phyloP scores from a whole-genome alignment of 495 filamentous ascomycete genomes.

The Cenococcum geophilum region DNA sequence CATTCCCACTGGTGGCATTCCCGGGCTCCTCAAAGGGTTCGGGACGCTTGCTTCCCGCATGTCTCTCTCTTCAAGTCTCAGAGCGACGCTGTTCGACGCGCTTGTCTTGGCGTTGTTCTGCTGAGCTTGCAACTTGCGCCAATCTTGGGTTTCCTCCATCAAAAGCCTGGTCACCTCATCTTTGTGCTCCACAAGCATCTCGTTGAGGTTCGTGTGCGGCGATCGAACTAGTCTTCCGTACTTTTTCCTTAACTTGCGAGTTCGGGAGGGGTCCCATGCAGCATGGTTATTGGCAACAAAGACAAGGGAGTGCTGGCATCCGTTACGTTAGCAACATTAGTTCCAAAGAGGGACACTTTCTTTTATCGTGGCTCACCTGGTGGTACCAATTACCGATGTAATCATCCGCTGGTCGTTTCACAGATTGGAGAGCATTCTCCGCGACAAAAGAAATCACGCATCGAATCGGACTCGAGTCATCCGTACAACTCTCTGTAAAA shows the following conservation, averaged over 20 bases:
- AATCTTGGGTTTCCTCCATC: slow-evolving; percentile 25
- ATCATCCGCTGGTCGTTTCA: slow-evolving; percentile 37
- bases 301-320: slow-evolving; percentile 45
- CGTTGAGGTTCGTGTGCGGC: slow-evolving; percentile 24
- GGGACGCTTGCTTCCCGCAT: slow-evolving; percentile 9
- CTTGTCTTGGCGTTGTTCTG: neutral
- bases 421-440: slow-evolving; percentile 39
- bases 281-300: slow-evolving; percentile 66
- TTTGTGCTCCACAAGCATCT: slow-evolving; percentile 37
- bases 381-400: slow-evolving; percentile 41
- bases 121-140: neutral
- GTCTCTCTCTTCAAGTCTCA: slow-evolving; percentile 5
- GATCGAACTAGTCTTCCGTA: slow-evolving; percentile 37
- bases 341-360: slow-evolving; percentile 1
- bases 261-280: slow-evolving; percentile 51
- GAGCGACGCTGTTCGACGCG: slow-evolving; percentile 3
- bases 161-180: slow-evolving; percentile 31
- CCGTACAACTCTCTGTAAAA: slow-evolving; percentile 29
- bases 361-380: slow-evolving; percentile 20
- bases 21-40: slow-evolving; percentile 15
- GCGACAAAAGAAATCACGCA: slow-evolving; percentile 36
- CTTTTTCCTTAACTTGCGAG: slow-evolving; percentile 33
- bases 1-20: slow-evolving; percentile 20
- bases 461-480: slow-evolving; percentile 23
- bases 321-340: neutral